phyloP scores from a whole-genome alignment of 192 early-diverging fungal species.

The Mortierella hygrophila region DNA sequence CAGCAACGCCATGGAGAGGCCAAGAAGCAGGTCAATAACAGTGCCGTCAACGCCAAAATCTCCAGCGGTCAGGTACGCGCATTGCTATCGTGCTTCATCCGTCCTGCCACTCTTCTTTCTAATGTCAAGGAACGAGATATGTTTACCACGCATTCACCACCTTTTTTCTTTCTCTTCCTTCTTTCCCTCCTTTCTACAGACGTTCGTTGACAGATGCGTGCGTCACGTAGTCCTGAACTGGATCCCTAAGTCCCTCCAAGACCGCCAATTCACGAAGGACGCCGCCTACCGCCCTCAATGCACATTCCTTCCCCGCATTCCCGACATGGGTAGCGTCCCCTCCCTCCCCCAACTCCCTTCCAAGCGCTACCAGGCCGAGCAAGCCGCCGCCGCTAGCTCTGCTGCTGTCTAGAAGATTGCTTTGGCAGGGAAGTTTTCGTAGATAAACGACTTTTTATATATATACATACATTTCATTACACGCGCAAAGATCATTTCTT shows the following conservation, averaged over 20 bases:
- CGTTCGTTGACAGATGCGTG: neutral
- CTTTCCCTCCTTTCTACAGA: neutral
- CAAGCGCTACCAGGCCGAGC: constrained; percentile 4
- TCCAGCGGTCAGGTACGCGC: constrained; percentile 24
- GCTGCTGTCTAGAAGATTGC: too few relatives aligned
- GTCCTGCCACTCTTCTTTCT: neutral
- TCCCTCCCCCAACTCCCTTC: constrained; percentile 10
- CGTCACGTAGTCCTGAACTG: constrained; percentile 17
- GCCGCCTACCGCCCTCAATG: constrained; percentile 6
- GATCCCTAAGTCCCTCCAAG: constrained; percentile 10
- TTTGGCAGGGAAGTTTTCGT: neutral
- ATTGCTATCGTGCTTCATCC: neutral
- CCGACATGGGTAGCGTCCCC: constrained; percentile 9
- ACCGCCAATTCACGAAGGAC: constrained; percentile 18
- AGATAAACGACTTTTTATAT: neutral
- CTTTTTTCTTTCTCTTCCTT: neutral
- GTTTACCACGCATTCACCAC: neutral
- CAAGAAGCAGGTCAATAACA: constrained; percentile 21
- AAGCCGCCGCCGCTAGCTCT: neutral
- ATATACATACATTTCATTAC: neutral
- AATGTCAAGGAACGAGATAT: too few relatives aligned
- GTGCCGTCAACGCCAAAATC: constrained; percentile 22
- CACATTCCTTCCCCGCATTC: neutral
- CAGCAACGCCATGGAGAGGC: constrained; percentile 28
- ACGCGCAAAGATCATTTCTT: too few relatives aligned